Percentiles rank a stretch among this genome's conserved stretches.
Evolutionary conservation across 2,329 filamentous ascomycete species (phyloP).

Genomic region (Venturia nashicola): DNA sequence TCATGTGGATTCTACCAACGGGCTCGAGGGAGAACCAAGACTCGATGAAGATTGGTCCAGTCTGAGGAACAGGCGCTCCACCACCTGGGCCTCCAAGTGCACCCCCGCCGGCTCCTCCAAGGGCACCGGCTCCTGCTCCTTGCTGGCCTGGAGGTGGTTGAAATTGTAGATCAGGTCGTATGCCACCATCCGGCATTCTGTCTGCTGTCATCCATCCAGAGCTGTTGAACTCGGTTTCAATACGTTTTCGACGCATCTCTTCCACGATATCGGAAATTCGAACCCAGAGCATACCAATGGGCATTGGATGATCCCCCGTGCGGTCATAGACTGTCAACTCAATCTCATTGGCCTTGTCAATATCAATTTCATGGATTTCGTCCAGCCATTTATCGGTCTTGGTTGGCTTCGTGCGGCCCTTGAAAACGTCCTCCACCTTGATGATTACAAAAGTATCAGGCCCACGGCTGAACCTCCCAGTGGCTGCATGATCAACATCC

Average conservation of each 20-base stretch:
- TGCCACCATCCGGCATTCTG: constrained; percentile 56
- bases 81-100: constrained; percentile 25
- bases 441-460: constrained; percentile 93
- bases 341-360: constrained; percentile 97
- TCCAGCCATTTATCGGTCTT: constrained; percentile 84
- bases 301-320: constrained; percentile 68
- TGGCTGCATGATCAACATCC: constrained; percentile 85
- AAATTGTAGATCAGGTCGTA: constrained; percentile 43
- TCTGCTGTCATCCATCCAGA: constrained; percentile 97
- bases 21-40: constrained; percentile 97
- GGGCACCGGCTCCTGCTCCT: constrained; percentile 19
- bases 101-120: constrained; percentile 18
- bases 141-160: constrained; percentile 34
- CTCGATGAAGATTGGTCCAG: constrained; percentile 55
- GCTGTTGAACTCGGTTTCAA: constrained; percentile 88
- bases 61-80: constrained; percentile 34
- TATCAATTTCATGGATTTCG: constrained; percentile 81
- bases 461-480: constrained; percentile 70
- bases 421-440: constrained; percentile 90
- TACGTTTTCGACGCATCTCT: constrained; percentile 93
- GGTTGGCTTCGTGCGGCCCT: constrained; percentile 74
- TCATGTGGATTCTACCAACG: constrained; percentile 81
- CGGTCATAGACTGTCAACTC: constrained; percentile 98
- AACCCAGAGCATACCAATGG: constrained; percentile 92
- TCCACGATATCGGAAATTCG: constrained; percentile 94